Conservation (phyloP, 1,284 basidiomycete genomes). For the Paramarasmius palmivorus region DNA sequence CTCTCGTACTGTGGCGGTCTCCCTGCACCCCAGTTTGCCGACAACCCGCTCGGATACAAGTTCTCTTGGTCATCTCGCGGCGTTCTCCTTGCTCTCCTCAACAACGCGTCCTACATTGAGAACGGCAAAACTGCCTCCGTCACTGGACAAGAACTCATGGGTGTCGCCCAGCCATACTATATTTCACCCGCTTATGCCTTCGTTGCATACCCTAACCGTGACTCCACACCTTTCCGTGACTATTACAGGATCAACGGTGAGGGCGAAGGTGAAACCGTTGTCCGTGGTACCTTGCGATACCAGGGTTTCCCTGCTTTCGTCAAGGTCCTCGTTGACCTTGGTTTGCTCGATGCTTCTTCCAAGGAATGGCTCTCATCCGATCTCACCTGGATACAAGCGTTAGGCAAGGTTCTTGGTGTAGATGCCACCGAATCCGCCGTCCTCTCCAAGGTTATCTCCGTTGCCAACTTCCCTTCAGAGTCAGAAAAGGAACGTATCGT, state of each 20-base stretch:
- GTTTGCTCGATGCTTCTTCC: slow-evolving; percentile 79
- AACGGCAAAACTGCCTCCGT: slow-evolving; percentile 68
- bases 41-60: slow-evolving; percentile 98
- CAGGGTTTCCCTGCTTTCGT: slow-evolving; percentile 99
- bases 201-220: slow-evolving; percentile 97
- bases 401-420: slow-evolving; percentile 77
- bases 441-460: slow-evolving; percentile 67
- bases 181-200: slow-evolving; percentile 96
- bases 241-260: slow-evolving; percentile 80
- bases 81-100: slow-evolving; percentile 92
- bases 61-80: slow-evolving; percentile 99
- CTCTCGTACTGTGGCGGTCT: slow-evolving; percentile 96
- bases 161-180: slow-evolving; percentile 88
- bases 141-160: slow-evolving; percentile 79
- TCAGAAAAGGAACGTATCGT: slow-evolving; percentile 76
- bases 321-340: slow-evolving; percentile 84
- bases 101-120: slow-evolving; percentile 84
- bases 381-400: slow-evolving; percentile 83
- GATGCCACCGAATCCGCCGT: slow-evolving; percentile 73
- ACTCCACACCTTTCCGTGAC: slow-evolving; percentile 87
- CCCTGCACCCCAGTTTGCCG: slow-evolving; percentile 86
- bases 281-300: slow-evolving; percentile 94
- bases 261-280: slow-evolving; percentile 84
- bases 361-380: slow-evolving; percentile 81
- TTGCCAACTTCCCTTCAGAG: slow-evolving; percentile 73